Percentiles rank a stretch among this genome's conserved stretches.
Evolutionary conservation across 2,329 filamentous ascomycete genomes (phyloP).

Genomic region (Colletotrichum euphorbiae): DNA sequence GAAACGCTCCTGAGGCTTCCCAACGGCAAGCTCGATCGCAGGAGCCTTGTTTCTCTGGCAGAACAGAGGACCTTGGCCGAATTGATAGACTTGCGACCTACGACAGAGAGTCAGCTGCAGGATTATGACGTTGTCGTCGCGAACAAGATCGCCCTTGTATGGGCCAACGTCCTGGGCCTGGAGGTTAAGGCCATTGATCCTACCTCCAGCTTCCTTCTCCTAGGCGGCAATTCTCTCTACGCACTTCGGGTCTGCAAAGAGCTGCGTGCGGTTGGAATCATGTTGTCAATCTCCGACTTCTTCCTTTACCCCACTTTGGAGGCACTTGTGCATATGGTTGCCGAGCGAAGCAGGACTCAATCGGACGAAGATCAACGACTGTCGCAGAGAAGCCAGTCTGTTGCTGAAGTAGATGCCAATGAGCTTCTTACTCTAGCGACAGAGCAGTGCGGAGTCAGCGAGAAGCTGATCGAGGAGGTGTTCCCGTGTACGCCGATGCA

Average conservation of each 20-base stretch:
- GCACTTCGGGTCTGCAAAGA: slow-evolving; percentile 16
- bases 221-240: background rate
- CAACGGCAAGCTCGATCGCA: too few species aligned
- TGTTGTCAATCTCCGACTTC: slow-evolving; percentile 5
- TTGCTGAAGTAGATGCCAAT: background rate
- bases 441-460: slow-evolving; percentile 12
- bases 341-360: background rate
- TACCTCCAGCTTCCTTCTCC: too few species aligned
- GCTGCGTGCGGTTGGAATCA: slow-evolving; percentile 4
- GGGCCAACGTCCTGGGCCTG: too few species aligned
- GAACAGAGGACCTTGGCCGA: too few species aligned
- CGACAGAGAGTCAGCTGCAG: too few species aligned
- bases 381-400: background rate
- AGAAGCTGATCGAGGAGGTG: slow-evolving; percentile 17
- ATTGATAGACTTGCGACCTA: too few species aligned
- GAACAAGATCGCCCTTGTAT: too few species aligned
- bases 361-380: background rate
- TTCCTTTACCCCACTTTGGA: background rate
- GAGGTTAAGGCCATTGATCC: too few species aligned
- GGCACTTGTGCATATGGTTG: background rate
- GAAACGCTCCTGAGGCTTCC: too few species aligned
- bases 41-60: too few species aligned
- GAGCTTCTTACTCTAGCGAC: background rate
- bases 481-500: slow-evolving; percentile 15
- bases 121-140: too few species aligned